These are phyloP conservation scores for Collybiopsis confluens DNA, from an alignment of 768 basidiomycete species.

Conservation along the genomic window DNA sequence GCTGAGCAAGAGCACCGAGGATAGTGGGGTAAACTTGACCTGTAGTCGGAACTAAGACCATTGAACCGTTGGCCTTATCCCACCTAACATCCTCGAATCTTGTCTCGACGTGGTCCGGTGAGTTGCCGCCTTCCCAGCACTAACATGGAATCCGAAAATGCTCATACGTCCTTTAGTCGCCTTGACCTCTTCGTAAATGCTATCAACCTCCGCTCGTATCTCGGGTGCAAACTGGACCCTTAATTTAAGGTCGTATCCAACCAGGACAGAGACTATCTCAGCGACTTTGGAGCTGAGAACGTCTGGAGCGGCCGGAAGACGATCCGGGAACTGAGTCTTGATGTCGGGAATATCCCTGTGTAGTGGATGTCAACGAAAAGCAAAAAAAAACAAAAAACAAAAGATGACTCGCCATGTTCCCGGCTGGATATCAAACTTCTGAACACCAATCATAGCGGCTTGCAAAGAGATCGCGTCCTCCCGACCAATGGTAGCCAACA, in stretches of 20 bases:
- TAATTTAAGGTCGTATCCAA: constrained; percentile 8
- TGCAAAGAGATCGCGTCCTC: background rate
- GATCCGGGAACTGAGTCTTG: constrained; percentile 8
- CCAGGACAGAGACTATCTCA: constrained; percentile 2
- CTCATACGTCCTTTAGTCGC: constrained; percentile 2
- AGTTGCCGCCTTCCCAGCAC: no score
- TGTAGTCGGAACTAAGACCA: constrained; percentile 6
- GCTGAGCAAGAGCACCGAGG: constrained; percentile 8
- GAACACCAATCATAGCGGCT: constrained; percentile 9
- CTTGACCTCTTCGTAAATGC: constrained; percentile 9
- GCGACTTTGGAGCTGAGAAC: constrained; percentile 8
- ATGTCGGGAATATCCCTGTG: constrained; percentile 8
- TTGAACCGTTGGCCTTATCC: constrained; percentile 7
- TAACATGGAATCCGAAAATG: no score
- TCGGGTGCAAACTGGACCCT: constrained; percentile 2
- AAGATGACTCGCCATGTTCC: constrained; percentile 10
- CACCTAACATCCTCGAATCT: constrained; percentile 8
- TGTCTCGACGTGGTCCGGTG: background rate
- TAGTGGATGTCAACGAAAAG: no score
- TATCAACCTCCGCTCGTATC: background rate
- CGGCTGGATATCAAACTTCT: constrained; percentile 6
- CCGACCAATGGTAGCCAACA: constrained; percentile 2
- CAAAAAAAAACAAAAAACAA: background rate
- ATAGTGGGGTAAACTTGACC: constrained; percentile 11
- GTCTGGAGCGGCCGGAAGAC: constrained; percentile 7